Evolutionary conservation across 192 early-diverging fungal genomes (phyloP).

Genomic region (Polychytrium aggregatum): DNA sequence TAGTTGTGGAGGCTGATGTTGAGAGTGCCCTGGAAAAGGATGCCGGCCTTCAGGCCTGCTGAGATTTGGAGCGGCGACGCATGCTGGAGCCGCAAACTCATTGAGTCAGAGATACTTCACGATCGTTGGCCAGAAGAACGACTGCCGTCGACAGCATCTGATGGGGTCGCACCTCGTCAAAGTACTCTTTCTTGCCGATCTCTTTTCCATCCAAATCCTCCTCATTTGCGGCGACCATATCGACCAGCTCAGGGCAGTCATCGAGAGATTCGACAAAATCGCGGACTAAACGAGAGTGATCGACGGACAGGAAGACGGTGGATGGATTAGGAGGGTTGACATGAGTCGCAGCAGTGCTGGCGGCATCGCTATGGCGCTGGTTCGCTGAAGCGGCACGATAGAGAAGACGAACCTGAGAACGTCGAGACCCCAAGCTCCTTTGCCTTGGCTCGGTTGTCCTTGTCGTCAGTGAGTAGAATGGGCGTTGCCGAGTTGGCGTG

Average conservation of each 20-base stretch:
- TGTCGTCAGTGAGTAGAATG: conserved; percentile 80
- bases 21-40: conserved; percentile 70
- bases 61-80: conserved; percentile 62
- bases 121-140: no score
- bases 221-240: conserved; percentile 66
- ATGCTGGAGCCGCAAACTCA: no score
- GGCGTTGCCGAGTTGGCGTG: conserved; percentile 46
- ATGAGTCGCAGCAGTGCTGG: no score
- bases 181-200: no score
- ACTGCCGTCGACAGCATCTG: background rate
- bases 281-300: conserved; percentile 29
- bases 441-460: conserved; percentile 70
- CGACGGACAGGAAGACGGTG: background rate
- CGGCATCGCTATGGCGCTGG: no score
- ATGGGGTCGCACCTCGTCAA: conserved; percentile 33
- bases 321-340: conserved; percentile 4
- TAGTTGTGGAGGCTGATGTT: conserved; percentile 80
- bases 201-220: conserved; percentile 31
- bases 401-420: conserved; percentile 37
- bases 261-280: conserved; percentile 63
- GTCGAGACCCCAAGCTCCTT: conserved; percentile 50
- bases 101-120: no score
- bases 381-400: background rate
- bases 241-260: conserved; percentile 78
- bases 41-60: conserved; percentile 73